Evolutionary conservation across 2,329 filamentous ascomycete genomes (phyloP), one percentile per base, ranked within the genome.

Genomic region (Fusarium nurragi): DNA sequence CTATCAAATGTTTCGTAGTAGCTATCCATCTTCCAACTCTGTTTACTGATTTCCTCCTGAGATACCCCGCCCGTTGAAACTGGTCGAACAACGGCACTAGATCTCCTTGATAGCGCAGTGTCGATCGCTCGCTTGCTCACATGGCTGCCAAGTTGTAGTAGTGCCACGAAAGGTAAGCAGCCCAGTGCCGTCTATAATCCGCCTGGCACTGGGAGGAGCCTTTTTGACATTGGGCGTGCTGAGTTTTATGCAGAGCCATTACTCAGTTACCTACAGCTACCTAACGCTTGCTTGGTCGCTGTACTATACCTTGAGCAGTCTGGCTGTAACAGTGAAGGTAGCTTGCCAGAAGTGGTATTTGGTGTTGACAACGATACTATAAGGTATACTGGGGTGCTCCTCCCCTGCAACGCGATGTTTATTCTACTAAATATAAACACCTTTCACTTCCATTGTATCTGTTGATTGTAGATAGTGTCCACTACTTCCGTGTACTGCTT

Each of bases 81-180:
- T 36, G 25, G 32, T 44, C 13, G 28, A 54, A 4, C 6, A 18
- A 23, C 18, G 30, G 22, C 16, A n/a, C 18, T 19, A 9, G n/a
- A 16, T 25, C 16, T 41, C 11, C 22, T 25, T 22, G n/a, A 43
- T 30, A 19, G 21, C 32, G 39, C 30, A 37, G 26, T 52, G 50
- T 28, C 22, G 50, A 67, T 60, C 59, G 37, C 50, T 45, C 34
- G 18, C 37, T 47, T 64, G 26, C 61, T 40, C 22, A 46, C 34
- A 54, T 38, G n/a, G 36, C n/a, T 40, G 28, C 26, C 36, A 21
- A 23, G 21, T n/a, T 36, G 18, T 16, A 16, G 18, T 37, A 45
- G 34, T 48, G 25, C 53, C 38, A 19, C n/a, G 38, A 38, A 58
- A 10, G 23, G 25, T 26, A 36, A 28, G 48, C 19, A 32, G n/a